Evolutionary conservation across 1,284 basidiomycete species (phyloP), one percentile per base, ranked within the genome.

Genomic region (Wolfiporia cocos): DNA sequence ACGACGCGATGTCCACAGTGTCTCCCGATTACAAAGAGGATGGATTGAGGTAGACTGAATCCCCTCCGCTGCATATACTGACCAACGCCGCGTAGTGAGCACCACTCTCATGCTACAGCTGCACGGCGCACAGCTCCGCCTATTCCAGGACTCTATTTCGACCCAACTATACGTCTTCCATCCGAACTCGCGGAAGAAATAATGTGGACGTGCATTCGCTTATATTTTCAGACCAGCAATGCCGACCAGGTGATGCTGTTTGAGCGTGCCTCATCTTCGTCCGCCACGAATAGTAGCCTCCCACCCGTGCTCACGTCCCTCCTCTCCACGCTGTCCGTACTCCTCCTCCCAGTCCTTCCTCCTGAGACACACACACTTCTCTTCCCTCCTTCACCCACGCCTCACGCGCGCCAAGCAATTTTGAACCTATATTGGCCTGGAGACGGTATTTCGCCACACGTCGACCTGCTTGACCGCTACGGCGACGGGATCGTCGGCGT

Each of bases 181-280:
- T 50, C 57, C 15, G 71, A 72, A 28, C 57, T 82, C 4, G 74
- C 76, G 4, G 61, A 72, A 18, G 56, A 66, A 2, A 63, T 81
- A n/a, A 58, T 72, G 41, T 56, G 61, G 11, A 72, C 71, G 41
- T 84, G 82, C 60, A 67, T 78, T 56, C 56, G 61, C 4, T 69
- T 68, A 4, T 87, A 82, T 56, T 87, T 88, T 55, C 56, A 57
- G 4, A 57, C 58, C 18, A 64, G 63, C 11, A 53, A 64, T 33
- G 65, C 73, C 33, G 85, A 88, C 54, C 85, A 88, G 57, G 71
- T 85, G 42, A 89, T 89, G 87, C 70, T 89, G 11, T 90, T 90
- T 52, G 80, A 77, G 38, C 73, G 77, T 32, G 64, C 59, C 54
- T 37, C 41, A 7, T 24, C 46, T 12, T 10, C 40, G 24, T 26